Conservation (phyloP, 345 rosid genomes). For the Bruguiera parviflora region DNA sequence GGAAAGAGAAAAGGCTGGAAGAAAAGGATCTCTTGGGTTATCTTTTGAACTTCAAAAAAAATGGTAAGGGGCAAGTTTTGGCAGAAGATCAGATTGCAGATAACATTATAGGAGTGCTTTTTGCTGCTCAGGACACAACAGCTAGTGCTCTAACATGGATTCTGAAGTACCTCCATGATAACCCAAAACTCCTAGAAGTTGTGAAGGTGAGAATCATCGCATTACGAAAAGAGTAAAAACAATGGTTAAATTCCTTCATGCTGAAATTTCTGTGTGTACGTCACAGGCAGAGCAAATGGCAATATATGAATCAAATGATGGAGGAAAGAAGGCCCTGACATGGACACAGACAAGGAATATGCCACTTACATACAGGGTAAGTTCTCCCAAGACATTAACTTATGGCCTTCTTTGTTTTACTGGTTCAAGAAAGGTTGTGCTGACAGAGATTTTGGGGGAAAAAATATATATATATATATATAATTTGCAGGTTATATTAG, state of each 20-base stretch:
- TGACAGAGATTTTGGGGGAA: neutral
- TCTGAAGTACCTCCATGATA: constrained; percentile 46
- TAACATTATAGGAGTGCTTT: constrained; percentile 55
- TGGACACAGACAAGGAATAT: constrained; percentile 57
- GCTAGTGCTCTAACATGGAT: constrained; percentile 64
- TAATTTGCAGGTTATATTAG: constrained; percentile 46
- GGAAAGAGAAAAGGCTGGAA: constrained; percentile 32
- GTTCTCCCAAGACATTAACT: neutral
- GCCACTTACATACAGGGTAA: constrained; percentile 50
- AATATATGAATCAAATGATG: constrained; percentile 21
- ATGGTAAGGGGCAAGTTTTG: constrained; percentile 24
- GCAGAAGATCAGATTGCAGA: constrained; percentile 51
- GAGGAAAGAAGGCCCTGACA: constrained; percentile 25
- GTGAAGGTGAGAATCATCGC: constrained; percentile 34
- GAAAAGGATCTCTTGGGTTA: constrained; percentile 40
- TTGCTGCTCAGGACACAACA: constrained; percentile 67
- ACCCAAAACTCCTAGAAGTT: constrained; percentile 39
- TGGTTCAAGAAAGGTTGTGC: too few relatives aligned
- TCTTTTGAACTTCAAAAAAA: constrained; percentile 33
- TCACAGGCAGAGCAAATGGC: constrained; percentile 50
- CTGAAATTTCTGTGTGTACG: neutral
- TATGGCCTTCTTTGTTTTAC: neutral
- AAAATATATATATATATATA: neutral
- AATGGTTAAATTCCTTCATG: neutral
- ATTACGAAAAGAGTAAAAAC: neutral